Evolutionary conservation across 306 rosid species (phyloP), one percentile per base, ranked within the genome.

Genomic region (Dryas octopetala): DNA sequence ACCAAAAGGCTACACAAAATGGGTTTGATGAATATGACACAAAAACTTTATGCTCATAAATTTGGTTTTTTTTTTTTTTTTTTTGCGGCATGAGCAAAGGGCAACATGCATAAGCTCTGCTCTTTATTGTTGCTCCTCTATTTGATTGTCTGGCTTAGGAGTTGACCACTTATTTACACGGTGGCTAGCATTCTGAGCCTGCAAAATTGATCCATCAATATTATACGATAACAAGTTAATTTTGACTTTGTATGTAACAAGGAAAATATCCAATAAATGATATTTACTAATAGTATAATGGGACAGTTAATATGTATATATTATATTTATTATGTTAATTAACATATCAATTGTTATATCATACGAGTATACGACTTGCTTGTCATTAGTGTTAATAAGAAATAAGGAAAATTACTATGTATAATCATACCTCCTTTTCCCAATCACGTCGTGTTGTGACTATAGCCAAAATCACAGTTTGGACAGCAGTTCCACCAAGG

Each of bases 401-500:
- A 44, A 9, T 43, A n/a, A 65, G 14, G n/a, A 38, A 47, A 11
- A 6, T 4, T 44, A 12, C 8, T 9, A 15, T 3, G 26, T 5
- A 16, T 66, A 58, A 23, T 28, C 13, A 10, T 49, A 32, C 60
- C 69, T 74, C 77, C 0, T 48, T 62, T 38, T 49, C 60, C 59
- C 77, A 61, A 48, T 74, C 80, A 53, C 84, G 71, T 54, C 89
- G 77, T 7, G 60, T 16, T 5, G 88, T 82, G 11, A 89, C 12
- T 32, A 83, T 73, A 46, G 81, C 46, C 17, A 89, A 71, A 58
- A 91, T 61, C 32, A 88, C 48, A 0, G 95, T 91, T 55, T 91
- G 97, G 4, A 82, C 51, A 26, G 85, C 83, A 0, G 93, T 91
- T 48, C 97, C 97, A 10, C 96, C 97, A 1, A 89, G 74, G 11